A percentile compares a stretch with the other conserved stretches of the same genome.
These are phyloP conservation scores for Puccinellia tenuiflora DNA, from an alignment of 176 grass and related monocot genomes.

Conservation along the genomic window DNA sequence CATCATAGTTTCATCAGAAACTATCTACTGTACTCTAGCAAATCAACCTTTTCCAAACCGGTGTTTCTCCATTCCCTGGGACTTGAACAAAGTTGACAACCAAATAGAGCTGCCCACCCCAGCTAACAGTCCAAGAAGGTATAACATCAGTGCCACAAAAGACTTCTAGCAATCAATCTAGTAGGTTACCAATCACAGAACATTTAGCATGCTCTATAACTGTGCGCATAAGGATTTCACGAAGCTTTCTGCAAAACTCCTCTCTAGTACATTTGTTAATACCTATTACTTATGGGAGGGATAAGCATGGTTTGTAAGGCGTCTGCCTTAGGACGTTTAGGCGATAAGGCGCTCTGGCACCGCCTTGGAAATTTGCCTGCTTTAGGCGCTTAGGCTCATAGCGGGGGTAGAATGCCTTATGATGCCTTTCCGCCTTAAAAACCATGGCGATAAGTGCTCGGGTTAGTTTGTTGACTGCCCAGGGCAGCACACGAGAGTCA, in stretches of 20 bases:
- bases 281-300: neutral
- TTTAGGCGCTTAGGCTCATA: too few species aligned
- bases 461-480: neutral
- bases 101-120: neutral
- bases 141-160: neutral
- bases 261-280: neutral
- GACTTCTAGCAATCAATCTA: neutral
- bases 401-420: too few species aligned
- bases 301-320: too few species aligned
- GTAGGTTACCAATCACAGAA: neutral
- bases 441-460: neutral
- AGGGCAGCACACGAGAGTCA: neutral
- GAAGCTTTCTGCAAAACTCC: neutral
- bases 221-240: neutral
- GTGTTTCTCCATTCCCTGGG: neutral
- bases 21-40: neutral
- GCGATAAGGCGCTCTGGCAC: too few species aligned
- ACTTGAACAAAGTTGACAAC: neutral
- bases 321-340: too few species aligned
- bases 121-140: neutral
- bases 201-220: neutral
- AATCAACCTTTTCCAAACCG: neutral
- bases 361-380: too few species aligned
- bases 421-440: too few species aligned
- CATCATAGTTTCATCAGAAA: neutral